Percentiles rank a stretch among this genome's conserved stretches.
Conservation (phyloP, 2,329 filamentous ascomycete species). For the Geosmithia morbida region DNA sequence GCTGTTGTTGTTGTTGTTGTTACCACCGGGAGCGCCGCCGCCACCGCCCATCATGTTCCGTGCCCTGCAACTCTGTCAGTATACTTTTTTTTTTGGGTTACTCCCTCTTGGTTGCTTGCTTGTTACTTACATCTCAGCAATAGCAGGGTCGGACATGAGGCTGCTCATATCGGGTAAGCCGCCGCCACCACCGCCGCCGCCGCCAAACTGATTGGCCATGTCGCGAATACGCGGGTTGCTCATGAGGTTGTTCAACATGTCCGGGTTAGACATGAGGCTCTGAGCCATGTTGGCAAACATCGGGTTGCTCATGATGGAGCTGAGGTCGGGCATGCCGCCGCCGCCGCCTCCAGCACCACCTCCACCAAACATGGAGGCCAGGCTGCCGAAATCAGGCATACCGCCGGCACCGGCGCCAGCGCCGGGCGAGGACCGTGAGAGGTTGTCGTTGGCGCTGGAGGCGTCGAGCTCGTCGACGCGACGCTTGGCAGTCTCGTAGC, state of each 20-base stretch:
- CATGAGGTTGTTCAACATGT: constrained; percentile 85
- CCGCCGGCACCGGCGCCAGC: constrained; percentile 40
- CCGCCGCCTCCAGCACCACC: constrained; percentile 41
- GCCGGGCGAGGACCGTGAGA: constrained; percentile 32
- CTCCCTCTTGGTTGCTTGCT: not conserved
- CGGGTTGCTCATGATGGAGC: constrained; percentile 86
- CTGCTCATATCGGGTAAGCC: constrained; percentile 79
- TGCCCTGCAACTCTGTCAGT: constrained; percentile 16
- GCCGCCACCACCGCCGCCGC: constrained; percentile 51
- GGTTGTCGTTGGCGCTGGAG: constrained; percentile 18
- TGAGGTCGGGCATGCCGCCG: constrained; percentile 78
- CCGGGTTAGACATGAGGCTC: constrained; percentile 93
- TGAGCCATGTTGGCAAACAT: constrained; percentile 98
- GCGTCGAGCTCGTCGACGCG: constrained; percentile 65
- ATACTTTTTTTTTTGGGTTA: not conserved
- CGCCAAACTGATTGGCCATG: constrained; percentile 72
- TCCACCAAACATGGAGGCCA: constrained; percentile 62
- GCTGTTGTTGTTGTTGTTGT: constrained; percentile 1
- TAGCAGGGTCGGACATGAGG: constrained; percentile 83
- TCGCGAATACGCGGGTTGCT: constrained; percentile 78
- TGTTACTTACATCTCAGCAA: constrained; percentile 76
- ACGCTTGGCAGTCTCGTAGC: constrained; percentile 83
- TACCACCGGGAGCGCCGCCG: constrained; percentile 9
- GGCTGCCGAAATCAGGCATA: constrained; percentile 55
- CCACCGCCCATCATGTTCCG: constrained; percentile 30